phyloP scores from a whole-genome alignment of 176 grass and related monocot species.

The Lolium multiflorum region DNA sequence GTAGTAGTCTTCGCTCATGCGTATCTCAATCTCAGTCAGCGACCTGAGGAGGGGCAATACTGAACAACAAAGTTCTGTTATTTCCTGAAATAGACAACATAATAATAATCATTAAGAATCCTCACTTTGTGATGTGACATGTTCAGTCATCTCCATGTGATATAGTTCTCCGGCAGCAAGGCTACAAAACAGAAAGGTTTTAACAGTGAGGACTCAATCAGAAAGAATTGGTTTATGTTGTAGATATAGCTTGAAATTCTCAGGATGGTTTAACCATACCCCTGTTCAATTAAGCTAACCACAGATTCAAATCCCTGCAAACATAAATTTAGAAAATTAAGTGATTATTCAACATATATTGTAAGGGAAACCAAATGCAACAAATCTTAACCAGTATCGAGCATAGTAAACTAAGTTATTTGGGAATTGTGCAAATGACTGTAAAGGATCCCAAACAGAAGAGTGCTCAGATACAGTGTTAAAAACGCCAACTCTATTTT shows the following conservation, averaged over 20 bases:
- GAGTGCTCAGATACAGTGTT: not conserved
- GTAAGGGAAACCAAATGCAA: slow-evolving; percentile 16
- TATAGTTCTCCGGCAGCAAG: not conserved
- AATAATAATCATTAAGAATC: not conserved
- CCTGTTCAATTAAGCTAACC: not conserved
- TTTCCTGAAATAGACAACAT: not conserved
- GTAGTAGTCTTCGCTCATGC: not conserved
- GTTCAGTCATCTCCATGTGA: not conserved
- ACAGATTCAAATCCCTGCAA: slow-evolving; percentile 27
- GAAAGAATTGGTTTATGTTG: not conserved
- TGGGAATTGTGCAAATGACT: not conserved
- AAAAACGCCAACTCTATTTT: not conserved
- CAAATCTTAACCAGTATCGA: not conserved
- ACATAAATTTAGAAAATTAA: not conserved
- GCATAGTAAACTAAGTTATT: not conserved
- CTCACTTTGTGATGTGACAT: slow-evolving; percentile 1
- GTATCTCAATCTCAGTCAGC: slow-evolving; percentile 33
- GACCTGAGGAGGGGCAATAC: slow-evolving; percentile 10
- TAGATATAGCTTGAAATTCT: slow-evolving; percentile 8
- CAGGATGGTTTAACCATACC: slow-evolving; percentile 23
- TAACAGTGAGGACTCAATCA: not conserved
- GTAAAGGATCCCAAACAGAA: not conserved
- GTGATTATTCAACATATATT: slow-evolving; percentile 14
- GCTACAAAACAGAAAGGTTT: not conserved
- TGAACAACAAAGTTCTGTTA: not conserved